These are phyloP conservation scores for Psilocybe mexicana DNA, from an alignment of 1,284 basidiomycete species.

Conservation along the genomic window DNA sequence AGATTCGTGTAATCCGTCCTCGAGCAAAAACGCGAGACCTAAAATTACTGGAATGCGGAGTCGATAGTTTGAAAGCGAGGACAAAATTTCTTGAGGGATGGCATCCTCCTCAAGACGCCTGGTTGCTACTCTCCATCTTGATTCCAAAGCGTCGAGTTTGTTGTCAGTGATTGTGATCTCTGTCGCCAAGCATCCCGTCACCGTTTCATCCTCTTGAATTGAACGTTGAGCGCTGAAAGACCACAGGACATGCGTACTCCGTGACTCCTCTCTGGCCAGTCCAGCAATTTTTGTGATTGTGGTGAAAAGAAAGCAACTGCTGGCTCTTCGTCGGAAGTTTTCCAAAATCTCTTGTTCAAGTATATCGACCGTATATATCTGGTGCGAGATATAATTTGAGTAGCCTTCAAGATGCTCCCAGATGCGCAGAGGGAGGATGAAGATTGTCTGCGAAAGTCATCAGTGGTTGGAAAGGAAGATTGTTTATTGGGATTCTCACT, in stretches of 20 bases:
- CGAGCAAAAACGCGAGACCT: constrained; percentile 23
- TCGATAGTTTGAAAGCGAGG: constrained; percentile 6
- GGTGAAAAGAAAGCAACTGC: constrained; percentile 36
- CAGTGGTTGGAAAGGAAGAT: background rate
- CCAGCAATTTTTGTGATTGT: constrained; percentile 23
- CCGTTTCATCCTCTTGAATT: background rate
- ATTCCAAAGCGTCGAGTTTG: background rate
- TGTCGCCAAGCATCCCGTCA: constrained; percentile 8
- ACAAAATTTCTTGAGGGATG: constrained; percentile 15
- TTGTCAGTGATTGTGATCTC: constrained; percentile 13
- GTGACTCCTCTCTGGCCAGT: constrained; percentile 12
- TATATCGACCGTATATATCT: constrained; percentile 8
- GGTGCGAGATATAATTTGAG: constrained; percentile 13
- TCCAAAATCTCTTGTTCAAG: constrained; percentile 23
- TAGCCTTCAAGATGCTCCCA: constrained; percentile 11
- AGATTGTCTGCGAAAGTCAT: constrained; percentile 40
- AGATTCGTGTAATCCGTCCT: constrained; percentile 5
- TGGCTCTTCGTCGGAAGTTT: constrained; percentile 27
- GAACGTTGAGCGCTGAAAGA: constrained; percentile 16
- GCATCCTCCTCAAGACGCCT: constrained; percentile 2
- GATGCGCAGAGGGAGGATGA: constrained; percentile 44
- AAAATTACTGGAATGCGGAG: constrained; percentile 12
- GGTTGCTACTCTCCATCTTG: constrained; percentile 17
- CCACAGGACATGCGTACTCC: constrained; percentile 14
- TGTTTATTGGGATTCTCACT: constrained; percentile 30